Percentiles rank a stretch among this genome's conserved stretches.
Conservation (phyloP, 192 early-diverging fungal genomes). For the Spizellomyces punctatus region DNA sequence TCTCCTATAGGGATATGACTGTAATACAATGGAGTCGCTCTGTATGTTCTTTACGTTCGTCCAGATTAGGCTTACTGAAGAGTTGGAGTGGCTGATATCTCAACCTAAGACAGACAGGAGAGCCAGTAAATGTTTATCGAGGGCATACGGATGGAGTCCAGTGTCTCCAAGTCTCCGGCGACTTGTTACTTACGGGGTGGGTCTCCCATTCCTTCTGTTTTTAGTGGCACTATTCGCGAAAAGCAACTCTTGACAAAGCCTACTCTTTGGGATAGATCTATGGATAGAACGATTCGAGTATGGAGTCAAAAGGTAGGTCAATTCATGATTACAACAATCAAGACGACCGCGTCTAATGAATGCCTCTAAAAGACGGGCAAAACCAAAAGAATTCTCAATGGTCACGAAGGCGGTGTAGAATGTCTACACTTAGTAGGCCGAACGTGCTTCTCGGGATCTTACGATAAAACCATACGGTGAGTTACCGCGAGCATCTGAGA, state of each 20-base stretch:
- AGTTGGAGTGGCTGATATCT: not conserved
- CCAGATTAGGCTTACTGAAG: not conserved
- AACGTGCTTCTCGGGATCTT: constrained; percentile 54
- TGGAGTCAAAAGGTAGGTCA: constrained; percentile 45
- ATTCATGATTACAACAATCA: constrained; percentile 3
- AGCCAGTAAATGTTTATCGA: constrained; percentile 40
- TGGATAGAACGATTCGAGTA: constrained; percentile 56
- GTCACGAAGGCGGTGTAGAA: constrained; percentile 53
- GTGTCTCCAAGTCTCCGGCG: constrained; percentile 49
- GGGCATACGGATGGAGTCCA: constrained; percentile 61
- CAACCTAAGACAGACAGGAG: constrained; percentile 45
- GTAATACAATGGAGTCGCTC: constrained; percentile 59
- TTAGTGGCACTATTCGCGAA: not conserved
- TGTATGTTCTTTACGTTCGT: constrained; percentile 31
- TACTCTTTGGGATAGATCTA: constrained; percentile 40
- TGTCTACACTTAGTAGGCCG: constrained; percentile 42
- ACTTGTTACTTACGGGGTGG: constrained; percentile 26
- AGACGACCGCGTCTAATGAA: not conserved
- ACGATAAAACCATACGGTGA: constrained; percentile 54
- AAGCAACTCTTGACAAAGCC: too few species aligned
- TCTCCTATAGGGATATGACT: constrained; percentile 39
- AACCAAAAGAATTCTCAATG: constrained; percentile 38
- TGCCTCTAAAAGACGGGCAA: constrained; percentile 29
- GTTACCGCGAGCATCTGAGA: not conserved
- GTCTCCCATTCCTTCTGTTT: not conserved